phyloP scores from a whole-genome alignment of 768 basidiomycete species.

The Mycena amicta region DNA sequence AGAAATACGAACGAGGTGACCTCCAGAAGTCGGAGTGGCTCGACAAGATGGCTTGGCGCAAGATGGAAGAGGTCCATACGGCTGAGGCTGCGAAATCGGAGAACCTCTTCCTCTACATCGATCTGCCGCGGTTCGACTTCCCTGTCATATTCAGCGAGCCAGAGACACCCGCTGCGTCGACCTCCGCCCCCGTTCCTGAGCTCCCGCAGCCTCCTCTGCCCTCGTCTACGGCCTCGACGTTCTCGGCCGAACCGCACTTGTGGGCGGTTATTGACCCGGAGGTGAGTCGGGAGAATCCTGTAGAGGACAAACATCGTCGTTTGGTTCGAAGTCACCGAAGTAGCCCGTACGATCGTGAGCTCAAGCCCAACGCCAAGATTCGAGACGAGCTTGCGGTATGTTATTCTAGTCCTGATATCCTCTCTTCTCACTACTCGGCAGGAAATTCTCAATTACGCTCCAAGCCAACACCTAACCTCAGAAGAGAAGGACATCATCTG shows the following conservation, averaged over 20 bases:
- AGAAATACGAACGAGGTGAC: slow-evolving; percentile 95
- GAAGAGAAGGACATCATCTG: slow-evolving; percentile 97
- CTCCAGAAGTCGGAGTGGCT: slow-evolving; percentile 95
- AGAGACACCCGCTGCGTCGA: slow-evolving; percentile 44
- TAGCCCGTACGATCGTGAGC: slow-evolving; percentile 90
- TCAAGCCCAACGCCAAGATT: slow-evolving; percentile 96
- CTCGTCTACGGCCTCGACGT: slow-evolving; percentile 49
- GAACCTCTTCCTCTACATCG: slow-evolving; percentile 94
- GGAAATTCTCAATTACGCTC: slow-evolving; percentile 89
- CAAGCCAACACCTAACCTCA: slow-evolving; percentile 80
- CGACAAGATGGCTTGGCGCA: slow-evolving; percentile 88
- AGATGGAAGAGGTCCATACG: slow-evolving; percentile 93
- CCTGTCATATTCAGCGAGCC: slow-evolving; percentile 95
- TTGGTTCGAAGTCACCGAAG: slow-evolving; percentile 93
- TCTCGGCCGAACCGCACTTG: slow-evolving; percentile 67
- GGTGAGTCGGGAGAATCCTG: slow-evolving; percentile 88
- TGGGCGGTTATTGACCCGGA: slow-evolving; percentile 95
- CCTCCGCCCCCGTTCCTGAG: slow-evolving; percentile 43
- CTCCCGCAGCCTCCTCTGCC: slow-evolving; percentile 46
- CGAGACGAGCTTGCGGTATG: slow-evolving; percentile 93
- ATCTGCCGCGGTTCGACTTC: slow-evolving; percentile 95
- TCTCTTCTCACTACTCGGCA: no score
- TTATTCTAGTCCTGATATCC: no score
- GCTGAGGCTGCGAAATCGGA: slow-evolving; percentile 90
- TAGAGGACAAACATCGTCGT: slow-evolving; percentile 95